Percentiles rank a stretch among this genome's conserved stretches.
These are phyloP conservation scores for Fusarium tjaetaba DNA, from an alignment of 2,329 filamentous ascomycete species.

Conservation along the genomic window DNA sequence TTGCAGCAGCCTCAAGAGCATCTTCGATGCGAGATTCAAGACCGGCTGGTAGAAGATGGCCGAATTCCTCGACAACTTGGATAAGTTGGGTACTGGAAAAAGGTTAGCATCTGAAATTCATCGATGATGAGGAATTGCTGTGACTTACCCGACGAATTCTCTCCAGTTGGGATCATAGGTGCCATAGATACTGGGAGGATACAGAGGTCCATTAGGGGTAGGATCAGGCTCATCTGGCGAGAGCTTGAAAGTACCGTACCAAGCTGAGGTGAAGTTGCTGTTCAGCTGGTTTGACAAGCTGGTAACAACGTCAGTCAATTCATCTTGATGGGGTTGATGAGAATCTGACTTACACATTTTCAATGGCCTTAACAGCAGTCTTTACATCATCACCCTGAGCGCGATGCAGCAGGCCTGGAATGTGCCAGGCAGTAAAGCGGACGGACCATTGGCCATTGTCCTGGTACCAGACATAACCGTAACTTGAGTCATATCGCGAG, in stretches of 20 bases:
- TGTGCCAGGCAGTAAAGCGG: slow-evolving; percentile 56
- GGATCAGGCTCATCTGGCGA: slow-evolving; percentile 16
- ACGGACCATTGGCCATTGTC: slow-evolving; percentile 55
- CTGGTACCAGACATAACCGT: slow-evolving; percentile 54
- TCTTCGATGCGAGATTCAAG: slow-evolving; percentile 7
- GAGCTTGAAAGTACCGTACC: slow-evolving; percentile 18
- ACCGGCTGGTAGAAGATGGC: neutral
- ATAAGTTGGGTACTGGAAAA: neutral
- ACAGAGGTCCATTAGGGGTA: neutral
- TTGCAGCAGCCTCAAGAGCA: slow-evolving; percentile 4
- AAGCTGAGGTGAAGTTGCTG: slow-evolving; percentile 1
- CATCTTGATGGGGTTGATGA: accelerated
- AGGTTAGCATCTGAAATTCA: accelerated
- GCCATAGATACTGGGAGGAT: slow-evolving; percentile 11
- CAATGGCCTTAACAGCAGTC: slow-evolving; percentile 9
- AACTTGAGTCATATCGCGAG: slow-evolving; percentile 52
- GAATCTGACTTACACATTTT: slow-evolving; percentile 1
- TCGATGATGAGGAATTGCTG: too few species aligned
- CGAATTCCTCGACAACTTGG: slow-evolving; percentile 5
- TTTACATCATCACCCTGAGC: neutral
- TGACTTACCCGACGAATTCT: slow-evolving; percentile 8
- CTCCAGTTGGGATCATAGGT: slow-evolving; percentile 16
- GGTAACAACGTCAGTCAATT: neutral
- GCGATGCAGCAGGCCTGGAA: slow-evolving; percentile 47
- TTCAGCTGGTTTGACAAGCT: slow-evolving; percentile 13